Conservation (phyloP, 306 rosid species). For the Vigna angularis region DNA sequence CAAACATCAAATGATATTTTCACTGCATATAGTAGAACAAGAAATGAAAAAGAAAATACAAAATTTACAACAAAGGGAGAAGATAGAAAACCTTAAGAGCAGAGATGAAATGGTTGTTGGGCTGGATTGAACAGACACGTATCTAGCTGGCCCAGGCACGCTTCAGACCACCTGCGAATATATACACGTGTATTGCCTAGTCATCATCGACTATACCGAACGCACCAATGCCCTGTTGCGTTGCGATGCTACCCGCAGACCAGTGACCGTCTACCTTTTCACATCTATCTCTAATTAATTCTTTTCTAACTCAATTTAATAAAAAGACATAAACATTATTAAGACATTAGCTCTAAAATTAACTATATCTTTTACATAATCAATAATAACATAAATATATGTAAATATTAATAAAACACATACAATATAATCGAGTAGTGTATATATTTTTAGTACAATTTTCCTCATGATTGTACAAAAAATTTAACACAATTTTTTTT, state of each 20-base stretch:
- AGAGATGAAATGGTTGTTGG: not conserved
- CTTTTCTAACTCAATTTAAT: not conserved
- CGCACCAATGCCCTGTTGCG: constrained; percentile 23
- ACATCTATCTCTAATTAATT: not conserved
- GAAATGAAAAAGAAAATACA: not conserved
- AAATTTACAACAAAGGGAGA: not conserved
- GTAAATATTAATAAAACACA: no score
- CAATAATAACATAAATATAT: no score
- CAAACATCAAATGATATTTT: not conserved
- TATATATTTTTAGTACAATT: no score
- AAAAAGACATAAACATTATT: no score
- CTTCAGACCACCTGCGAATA: constrained; percentile 30
- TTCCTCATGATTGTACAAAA: no score
- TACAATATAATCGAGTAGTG: no score
- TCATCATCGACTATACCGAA: constrained; percentile 52
- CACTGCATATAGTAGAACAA: not conserved
- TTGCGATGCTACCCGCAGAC: not conserved
- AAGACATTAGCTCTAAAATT: no score
- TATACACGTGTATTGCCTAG: constrained; percentile 44
- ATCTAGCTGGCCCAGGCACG: not conserved
- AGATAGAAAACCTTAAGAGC: not conserved
- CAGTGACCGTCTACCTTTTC: constrained; percentile 8
- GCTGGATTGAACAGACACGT: not conserved
- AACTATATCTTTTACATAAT: no score
- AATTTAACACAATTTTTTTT: no score